Evolutionary conservation across 257 asterid genomes (phyloP).

Genomic region (Nicotiana undulata): DNA sequence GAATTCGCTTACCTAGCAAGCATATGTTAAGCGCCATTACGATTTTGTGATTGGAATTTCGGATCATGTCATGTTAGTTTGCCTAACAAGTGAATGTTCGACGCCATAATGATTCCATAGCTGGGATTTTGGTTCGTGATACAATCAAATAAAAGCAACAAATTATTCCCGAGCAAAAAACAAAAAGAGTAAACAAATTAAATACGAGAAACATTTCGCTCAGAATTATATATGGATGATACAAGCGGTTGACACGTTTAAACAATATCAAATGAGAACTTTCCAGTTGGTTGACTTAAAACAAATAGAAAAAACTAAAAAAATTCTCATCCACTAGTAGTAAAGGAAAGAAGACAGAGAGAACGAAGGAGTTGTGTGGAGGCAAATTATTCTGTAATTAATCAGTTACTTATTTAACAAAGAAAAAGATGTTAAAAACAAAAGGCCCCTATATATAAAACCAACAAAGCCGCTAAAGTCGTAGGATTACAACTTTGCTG

Average conservation of each 20-base stretch:
- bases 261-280: not conserved
- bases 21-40: no score
- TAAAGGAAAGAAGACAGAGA: not conserved
- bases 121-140: no score
- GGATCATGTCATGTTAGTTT: no score
- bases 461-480: not conserved
- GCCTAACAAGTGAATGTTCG: no score
- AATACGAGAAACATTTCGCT: not conserved
- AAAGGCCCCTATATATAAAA: not conserved
- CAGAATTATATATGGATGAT: not conserved
- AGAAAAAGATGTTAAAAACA: no score
- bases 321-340: not conserved
- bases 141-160: not conserved
- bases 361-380: not conserved
- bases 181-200: not conserved
- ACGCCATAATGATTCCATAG: rapidly evolving
- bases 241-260: not conserved
- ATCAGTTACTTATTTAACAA: not conserved
- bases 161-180: not conserved
- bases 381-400: not conserved
- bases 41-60: no score
- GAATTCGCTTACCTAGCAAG: no score
- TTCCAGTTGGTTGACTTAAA: not conserved
- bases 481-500: not conserved
- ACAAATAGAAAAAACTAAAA: no score